Evolutionary conservation across 106 monocot genomes (phyloP), one percentile per base, ranked within the genome.

Genomic region (Dendrobium nobile): DNA sequence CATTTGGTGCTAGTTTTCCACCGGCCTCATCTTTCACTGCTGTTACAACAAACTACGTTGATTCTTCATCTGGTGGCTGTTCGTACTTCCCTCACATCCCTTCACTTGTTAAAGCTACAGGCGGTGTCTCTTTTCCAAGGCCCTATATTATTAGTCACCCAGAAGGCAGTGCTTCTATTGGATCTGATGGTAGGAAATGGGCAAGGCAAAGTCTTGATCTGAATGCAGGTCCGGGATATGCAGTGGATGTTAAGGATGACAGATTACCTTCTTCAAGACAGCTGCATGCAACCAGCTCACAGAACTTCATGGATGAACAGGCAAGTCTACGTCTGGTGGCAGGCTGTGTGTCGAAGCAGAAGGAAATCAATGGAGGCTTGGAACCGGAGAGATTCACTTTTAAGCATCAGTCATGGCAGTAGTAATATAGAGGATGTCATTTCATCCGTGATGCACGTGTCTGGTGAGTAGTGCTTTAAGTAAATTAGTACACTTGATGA

Each of bases 321-420:
- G 68, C 65, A 2, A 88, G 90, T 77, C 76, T 90, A 28, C 86
- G 81, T 79, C 86, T 81, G 15, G 41, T 82, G 9, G 80, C 67
- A 11, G 86, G 87, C 78, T 82, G 82, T 17, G 72, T 75, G 42
- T 16, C 85, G 77, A 94, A 94, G 83, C 88, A 91, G 77, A 89
- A 91, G 78, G 94, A 94, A 67, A 89, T 89, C 27, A 89, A 90
- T 45, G 86, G 86, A 31, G 86, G 91, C 47, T 88, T 91, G 94
- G 94, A 88, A 77, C 45, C 80, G 7, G 93, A 93, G 76, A 87
- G 88, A 79, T 88, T 79, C 56, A 45, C 31, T 7, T 90, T 87
- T 84, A 93, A 91, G 79, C 85, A 86, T 54, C 80, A 67, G 7
- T 79, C 85, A 58, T 86, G 86, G 84, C 90, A 83, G 73, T 86